Evolutionary conservation across 75 land plant species (phyloP), one percentile per base, ranked within the genome.

Genomic region (Adiantum capillusveneris): DNA sequence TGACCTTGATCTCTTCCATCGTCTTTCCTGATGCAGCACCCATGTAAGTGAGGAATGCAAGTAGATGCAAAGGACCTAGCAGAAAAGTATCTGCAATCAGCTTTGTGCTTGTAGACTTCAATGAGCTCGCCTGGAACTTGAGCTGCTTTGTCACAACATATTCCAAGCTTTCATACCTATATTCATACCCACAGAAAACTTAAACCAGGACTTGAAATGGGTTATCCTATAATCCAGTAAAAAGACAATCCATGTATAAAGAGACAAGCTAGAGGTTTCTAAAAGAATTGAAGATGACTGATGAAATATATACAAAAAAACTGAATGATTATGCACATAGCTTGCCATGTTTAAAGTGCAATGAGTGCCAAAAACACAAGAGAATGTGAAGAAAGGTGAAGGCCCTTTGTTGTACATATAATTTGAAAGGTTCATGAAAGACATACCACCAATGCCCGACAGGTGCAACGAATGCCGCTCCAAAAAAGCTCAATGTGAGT

Each of bases 101-200:
- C 67, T 94, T 94, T 18, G 88, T 70, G 19, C 69, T 75, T 7
- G 89, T 75, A 61, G 89, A 89, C 22, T 62, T 59, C 20, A 62
- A 37, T 21, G 98, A 79, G n/a, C 72, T 77, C 28, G 85, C 85
- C 29, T 59, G 62, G 17, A 81, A 56, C 24, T 58, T 55, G 28
- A 86, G 53, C 29, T 70, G 65, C 55, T 63, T 29, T 34, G 75
- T 67, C 19, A 86, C 77, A 30, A 86, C 56, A 18, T 69, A 68
- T 60, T 94, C 98, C 73, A 94, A 59, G n/a, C 83, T 78, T 66
- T 86, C 88, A 56, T 94, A 91, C 97, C 97, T 91, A 43, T 11
- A 44, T 1, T 30, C 13, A 55, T 30, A 28, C 7, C 11, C 53
- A 24, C 9, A 9, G 11, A 19, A 9, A 25, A 22, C 26, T 42